phyloP scores from a whole-genome alignment of 2,329 filamentous ascomycete genomes.

The Chalaropsis thielavioides region DNA sequence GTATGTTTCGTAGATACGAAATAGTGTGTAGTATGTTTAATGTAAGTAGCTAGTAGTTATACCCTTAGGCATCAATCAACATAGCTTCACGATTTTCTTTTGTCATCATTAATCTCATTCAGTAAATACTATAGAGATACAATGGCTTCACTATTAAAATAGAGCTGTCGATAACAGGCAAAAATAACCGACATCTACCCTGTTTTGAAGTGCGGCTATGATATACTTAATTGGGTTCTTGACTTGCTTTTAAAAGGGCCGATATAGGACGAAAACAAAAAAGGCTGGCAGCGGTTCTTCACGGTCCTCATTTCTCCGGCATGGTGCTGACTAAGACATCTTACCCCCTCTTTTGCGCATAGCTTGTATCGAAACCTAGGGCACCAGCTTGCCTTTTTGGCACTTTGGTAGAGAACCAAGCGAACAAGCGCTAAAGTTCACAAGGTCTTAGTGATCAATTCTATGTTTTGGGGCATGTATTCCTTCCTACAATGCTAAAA shows the following conservation, averaged over 20 bases:
- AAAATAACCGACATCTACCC: not conserved
- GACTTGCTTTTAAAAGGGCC: not conserved
- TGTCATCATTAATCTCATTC: no score
- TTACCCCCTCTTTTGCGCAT: not conserved
- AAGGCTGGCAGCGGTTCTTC: conserved; percentile 15
- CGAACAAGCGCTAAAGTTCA: conserved; percentile 6
- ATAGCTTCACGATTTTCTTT: no score
- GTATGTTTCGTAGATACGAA: no score
- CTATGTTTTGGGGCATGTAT: not conserved
- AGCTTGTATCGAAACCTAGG: not conserved
- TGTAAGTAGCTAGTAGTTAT: no score
- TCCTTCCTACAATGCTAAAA: not conserved
- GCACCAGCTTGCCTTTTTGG: conserved; percentile 16
- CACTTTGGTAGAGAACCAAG: conserved; percentile 15
- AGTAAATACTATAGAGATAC: no score
- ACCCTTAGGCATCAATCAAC: no score
- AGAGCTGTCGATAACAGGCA: not conserved
- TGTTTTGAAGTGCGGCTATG: not conserved
- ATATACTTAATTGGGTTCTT: not conserved
- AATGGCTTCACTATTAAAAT: no score
- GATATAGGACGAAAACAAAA: conserved; percentile 17
- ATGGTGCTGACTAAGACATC: conserved; percentile 11
- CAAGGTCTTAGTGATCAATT: not conserved
- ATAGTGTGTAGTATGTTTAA: no score
- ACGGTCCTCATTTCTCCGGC: conserved; percentile 17